A percentile compares a stretch with the other conserved stretches of the same genome.
These are phyloP conservation scores for Cucurbita moschata DNA, from an alignment of 306 rosid species.

Conservation along the genomic window DNA sequence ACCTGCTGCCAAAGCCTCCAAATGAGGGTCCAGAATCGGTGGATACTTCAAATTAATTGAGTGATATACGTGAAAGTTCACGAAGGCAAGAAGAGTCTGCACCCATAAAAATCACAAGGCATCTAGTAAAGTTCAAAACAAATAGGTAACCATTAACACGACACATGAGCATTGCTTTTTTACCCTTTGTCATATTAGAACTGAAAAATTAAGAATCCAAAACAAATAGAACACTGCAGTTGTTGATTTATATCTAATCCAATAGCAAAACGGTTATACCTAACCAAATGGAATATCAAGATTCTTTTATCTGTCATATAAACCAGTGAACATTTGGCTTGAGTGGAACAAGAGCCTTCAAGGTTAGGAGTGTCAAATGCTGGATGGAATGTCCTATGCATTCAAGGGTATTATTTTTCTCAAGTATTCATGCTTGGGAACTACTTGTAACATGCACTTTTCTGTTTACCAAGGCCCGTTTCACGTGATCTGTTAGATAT, in stretches of 20 bases:
- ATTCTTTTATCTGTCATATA: neutral
- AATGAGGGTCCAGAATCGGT: constrained; percentile 58
- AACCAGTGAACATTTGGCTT: neutral
- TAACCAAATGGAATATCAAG: neutral
- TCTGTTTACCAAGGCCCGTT: neutral
- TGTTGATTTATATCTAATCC: neutral
- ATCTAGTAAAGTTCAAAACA: neutral
- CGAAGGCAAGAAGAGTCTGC: constrained; percentile 69
- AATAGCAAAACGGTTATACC: neutral
- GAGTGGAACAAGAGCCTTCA: neutral
- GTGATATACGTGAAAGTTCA: constrained; percentile 61
- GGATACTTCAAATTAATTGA: constrained; percentile 75
- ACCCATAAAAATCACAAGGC: neutral
- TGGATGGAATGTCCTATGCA: neutral
- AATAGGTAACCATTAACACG: neutral
- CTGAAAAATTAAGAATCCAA: neutral
- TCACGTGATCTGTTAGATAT: neutral
- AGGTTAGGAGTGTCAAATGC: neutral
- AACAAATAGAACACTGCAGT: neutral
- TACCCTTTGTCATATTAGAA: neutral
- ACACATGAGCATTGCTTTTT: neutral
- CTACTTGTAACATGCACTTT: neutral
- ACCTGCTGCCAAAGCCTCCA: constrained; percentile 87
- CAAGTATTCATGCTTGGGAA: neutral
- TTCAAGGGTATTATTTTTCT: neutral